A percentile compares a stretch with the other conserved stretches of the same genome.
Conservation (phyloP, 768 basidiomycete species). For the Tricholoma bakamatsutake region DNA sequence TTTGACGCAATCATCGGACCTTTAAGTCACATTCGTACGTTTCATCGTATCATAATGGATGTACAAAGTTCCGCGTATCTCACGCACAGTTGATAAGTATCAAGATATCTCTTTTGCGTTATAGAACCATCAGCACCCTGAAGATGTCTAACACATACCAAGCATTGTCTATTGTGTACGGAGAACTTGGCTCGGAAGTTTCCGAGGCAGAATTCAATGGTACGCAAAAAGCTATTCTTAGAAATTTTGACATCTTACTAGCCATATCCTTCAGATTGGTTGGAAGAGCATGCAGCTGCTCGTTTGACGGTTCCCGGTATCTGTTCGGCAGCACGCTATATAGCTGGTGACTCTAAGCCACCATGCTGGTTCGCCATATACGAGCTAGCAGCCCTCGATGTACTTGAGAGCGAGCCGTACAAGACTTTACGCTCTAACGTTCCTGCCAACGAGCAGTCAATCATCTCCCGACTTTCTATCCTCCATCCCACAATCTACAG, state of each 20-base stretch:
- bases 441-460: conserved; percentile 19
- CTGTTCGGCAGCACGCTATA: conserved; percentile 22
- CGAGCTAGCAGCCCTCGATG: conserved; percentile 19
- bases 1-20: too few relatives aligned
- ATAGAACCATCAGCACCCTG: too few relatives aligned
- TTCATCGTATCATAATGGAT: too few relatives aligned
- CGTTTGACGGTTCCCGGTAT: conserved; percentile 18
- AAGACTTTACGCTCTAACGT: conserved; percentile 16
- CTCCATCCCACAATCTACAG: conserved; percentile 22
- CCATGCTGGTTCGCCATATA: conserved; percentile 28
- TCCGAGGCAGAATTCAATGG: not conserved
- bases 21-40: too few relatives aligned
- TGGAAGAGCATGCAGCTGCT: too few relatives aligned
- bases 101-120: too few relatives aligned
- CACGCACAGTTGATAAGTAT: too few relatives aligned
- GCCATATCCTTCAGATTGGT: too few relatives aligned
- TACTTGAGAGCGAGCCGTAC: conserved; percentile 18
- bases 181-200: not conserved
- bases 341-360: conserved; percentile 17
- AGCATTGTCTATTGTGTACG: not conserved
- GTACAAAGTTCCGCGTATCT: too few relatives aligned
- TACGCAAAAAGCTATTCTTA: not conserved
- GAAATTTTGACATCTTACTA: not conserved
- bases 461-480: conserved; percentile 18
- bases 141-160: too few relatives aligned